Base-by-base conservation (phyloP, 106 monocot species). In the Vanilla planifolia region DNA sequence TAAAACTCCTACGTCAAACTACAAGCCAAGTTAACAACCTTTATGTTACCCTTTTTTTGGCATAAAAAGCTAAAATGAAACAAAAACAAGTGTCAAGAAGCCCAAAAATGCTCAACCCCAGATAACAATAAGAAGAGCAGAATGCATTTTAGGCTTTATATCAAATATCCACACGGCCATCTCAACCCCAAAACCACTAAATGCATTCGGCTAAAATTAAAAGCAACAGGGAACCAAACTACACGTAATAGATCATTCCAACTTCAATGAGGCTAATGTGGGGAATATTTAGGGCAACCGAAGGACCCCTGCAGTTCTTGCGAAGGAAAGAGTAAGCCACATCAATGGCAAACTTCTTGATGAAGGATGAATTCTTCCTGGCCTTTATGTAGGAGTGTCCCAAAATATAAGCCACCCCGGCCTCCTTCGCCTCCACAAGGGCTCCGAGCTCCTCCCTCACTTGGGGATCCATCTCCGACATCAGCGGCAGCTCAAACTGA, bases 191-290 rank as follows among this genome's bases (percentile, higher is more conserved):
- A n/a, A n/a, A n/a, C n/a, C n/a, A n/a, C n/a, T n/a, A n/a, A n/a
- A n/a, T n/a, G n/a, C n/a, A n/a, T n/a, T n/a, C n/a, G n/a, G n/a
- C n/a, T n/a, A n/a, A n/a, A n/a, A n/a, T n/a, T n/a, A n/a, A n/a
- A n/a, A n/a, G n/a, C n/a, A n/a, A n/a, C n/a, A 9, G 67, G 21
- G 13, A 20, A 43, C 9, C 4, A 11, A 20, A 35, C 67, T 83
- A 92, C 11, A 92, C 92, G 68, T 92, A 88, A 56, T 92, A 92
- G 39, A 92, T 83, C 92, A 92, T 92, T 27, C 92, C 92, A 10
- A 92, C 92, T 68, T 92, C 92, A 33, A 92, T 84, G 1, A 92
- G 77, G 47, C 92, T 92, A 23, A 92, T 84, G 63, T 92, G 92
- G 43, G 87, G 92, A 19, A 92, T 88, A 59, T 81, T 78, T 43